A percentile compares a stretch with the other conserved stretches of the same genome.
phyloP scores from a whole-genome alignment of 208 protist genomes.

The Trypanosoma cruzi region DNA sequence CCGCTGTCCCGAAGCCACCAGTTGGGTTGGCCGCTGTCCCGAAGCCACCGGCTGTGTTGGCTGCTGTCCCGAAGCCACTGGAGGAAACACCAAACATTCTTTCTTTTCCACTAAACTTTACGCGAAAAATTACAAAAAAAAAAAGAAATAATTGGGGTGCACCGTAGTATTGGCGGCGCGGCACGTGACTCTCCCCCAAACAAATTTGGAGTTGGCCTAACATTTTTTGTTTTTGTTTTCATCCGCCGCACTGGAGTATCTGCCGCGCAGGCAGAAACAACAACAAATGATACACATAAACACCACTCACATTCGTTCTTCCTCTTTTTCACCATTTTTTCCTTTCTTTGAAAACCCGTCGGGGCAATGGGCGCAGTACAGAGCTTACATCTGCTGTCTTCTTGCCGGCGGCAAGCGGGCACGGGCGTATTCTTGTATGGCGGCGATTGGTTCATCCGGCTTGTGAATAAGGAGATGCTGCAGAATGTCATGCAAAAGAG shows the following conservation, averaged over 20 bases:
- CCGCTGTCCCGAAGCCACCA: neutral
- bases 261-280: neutral
- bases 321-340: neutral
- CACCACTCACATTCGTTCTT: neutral
- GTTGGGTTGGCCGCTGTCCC: conserved; percentile 5
- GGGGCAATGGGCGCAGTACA: neutral
- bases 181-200: neutral
- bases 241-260: neutral
- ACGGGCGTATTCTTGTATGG: conserved; percentile 55
- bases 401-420: conserved; percentile 28
- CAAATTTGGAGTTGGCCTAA: neutral
- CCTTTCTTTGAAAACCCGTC: neutral
- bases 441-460: conserved; percentile 61
- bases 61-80: neutral
- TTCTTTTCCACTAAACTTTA: conserved; percentile 13
- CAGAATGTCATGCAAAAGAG: conserved; percentile 68
- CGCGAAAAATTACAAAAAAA: conserved; percentile 2
- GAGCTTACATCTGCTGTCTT: neutral
- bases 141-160: conserved; percentile 1
- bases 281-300: neutral
- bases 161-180: neutral
- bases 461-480: conserved; percentile 65
- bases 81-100: conserved; percentile 24
- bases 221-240: too few relatives aligned
- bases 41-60: conserved; percentile 6